These are phyloP conservation scores for Ogataea paradorogensis DNA, from an alignment of 805 yeast genomes.

Conservation along the genomic window DNA sequence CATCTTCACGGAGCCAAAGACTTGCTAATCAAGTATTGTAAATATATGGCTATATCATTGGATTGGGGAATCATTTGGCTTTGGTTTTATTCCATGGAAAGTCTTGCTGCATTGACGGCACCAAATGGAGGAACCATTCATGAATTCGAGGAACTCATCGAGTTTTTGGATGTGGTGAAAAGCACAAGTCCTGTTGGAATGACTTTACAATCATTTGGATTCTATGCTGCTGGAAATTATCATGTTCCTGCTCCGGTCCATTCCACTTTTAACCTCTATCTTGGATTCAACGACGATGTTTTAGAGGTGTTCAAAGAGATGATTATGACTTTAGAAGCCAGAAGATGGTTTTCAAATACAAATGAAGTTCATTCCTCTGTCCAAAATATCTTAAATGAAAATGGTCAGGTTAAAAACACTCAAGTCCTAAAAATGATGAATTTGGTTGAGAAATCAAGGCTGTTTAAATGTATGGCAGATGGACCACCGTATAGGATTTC, in stretches of 20 bases:
- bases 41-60: constrained; percentile 32
- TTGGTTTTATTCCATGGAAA: constrained; percentile 64
- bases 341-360: constrained; percentile 4
- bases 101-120: constrained; percentile 57
- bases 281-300: constrained; percentile 36
- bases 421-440: constrained; percentile 24
- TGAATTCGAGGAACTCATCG: constrained; percentile 46
- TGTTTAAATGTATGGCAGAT: constrained; percentile 28
- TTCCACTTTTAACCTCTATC: constrained; percentile 29
- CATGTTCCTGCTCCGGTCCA: constrained; percentile 7
- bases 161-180: constrained; percentile 30
- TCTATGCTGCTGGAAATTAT: constrained; percentile 28
- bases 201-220: constrained; percentile 29
- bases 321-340: constrained; percentile 30
- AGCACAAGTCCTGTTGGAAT: constrained; percentile 23
- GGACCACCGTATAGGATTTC: constrained; percentile 33
- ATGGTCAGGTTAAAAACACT: constrained; percentile 20
- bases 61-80: constrained; percentile 39
- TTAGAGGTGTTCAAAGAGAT: constrained; percentile 33
- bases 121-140: constrained; percentile 60
- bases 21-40: constrained; percentile 49
- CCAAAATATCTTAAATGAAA: constrained; percentile 18
- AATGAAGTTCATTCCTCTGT: constrained; percentile 10
- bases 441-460: constrained; percentile 28
- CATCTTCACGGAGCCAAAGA: constrained; percentile 70